These are phyloP conservation scores for Pythium chondricola DNA, from an alignment of 352 stramenopile species.

Conservation along the genomic window DNA sequence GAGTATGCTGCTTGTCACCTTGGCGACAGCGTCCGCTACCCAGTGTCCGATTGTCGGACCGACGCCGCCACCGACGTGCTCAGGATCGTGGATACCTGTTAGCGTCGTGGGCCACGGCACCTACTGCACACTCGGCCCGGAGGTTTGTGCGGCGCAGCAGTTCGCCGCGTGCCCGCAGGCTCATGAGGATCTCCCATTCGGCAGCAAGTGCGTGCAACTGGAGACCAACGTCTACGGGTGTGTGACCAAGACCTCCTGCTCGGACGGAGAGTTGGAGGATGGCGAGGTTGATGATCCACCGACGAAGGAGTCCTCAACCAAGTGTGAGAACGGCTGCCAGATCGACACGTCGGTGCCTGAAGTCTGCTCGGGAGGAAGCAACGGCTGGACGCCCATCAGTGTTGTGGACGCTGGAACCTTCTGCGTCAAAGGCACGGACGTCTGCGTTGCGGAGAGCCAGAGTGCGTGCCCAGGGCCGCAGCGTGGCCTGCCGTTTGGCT, in stretches of 20 bases:
- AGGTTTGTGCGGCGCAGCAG: conserved; percentile 14
- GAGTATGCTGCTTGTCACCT: too few relatives aligned
- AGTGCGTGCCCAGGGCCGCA: conserved; percentile 7
- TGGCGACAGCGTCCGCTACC: not conserved
- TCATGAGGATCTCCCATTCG: conserved; percentile 9
- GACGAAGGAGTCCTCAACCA: not conserved
- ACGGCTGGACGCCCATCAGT: conserved; percentile 15
- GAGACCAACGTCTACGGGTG: conserved; percentile 16
- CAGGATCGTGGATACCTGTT: conserved; percentile 19
- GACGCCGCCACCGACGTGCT: conserved; percentile 2
- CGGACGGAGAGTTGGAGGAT: conserved; percentile 1
- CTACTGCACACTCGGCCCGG: conserved; percentile 13
- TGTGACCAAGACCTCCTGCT: conserved; percentile 14
- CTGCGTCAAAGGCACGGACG: not conserved
- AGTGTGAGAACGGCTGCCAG: conserved; percentile 7
- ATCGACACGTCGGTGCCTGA: conserved; percentile 6
- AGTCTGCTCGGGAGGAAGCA: conserved; percentile 4
- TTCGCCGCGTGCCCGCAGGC: conserved; percentile 15
- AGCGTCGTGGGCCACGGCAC: conserved; percentile 17
- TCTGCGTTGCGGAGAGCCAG: conserved; percentile 5
- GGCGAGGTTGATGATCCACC: not conserved
- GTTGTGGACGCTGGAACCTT: conserved; percentile 4
- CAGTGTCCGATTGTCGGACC: conserved; percentile 2
- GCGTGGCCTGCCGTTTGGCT: conserved; percentile 12
- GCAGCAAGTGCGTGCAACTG: conserved; percentile 15